phyloP scores from a whole-genome alignment of 2,329 filamentous ascomycete species.

The Parastagonospora avenae region DNA sequence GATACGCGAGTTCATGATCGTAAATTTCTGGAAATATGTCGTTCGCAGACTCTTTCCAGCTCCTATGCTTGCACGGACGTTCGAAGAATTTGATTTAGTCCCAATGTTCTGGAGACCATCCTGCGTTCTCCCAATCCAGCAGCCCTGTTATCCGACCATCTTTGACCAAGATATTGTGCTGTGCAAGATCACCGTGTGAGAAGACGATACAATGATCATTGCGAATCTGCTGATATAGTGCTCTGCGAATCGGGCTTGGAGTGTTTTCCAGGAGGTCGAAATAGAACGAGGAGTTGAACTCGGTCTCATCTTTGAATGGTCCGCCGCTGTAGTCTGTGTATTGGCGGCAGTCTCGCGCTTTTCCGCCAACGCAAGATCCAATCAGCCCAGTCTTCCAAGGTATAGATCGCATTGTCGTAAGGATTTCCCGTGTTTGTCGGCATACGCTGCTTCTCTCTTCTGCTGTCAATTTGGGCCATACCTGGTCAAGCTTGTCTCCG shows the following conservation, averaged over 20 bases:
- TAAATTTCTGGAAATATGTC: slow-evolving; percentile 6
- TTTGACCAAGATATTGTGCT: slow-evolving; percentile 19
- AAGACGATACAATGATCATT: slow-evolving; percentile 17
- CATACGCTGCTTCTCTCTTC: slow-evolving; percentile 10
- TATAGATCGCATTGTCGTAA: slow-evolving; percentile 9
- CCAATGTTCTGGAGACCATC: slow-evolving; percentile 21
- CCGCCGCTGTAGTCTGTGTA: slow-evolving; percentile 5
- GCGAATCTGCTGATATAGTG: slow-evolving; percentile 4
- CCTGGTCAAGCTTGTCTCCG: slow-evolving; percentile 6
- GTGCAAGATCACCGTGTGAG: slow-evolving; percentile 17
- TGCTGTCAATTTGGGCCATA: slow-evolving; percentile 9
- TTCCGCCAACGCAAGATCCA: slow-evolving; percentile 10
- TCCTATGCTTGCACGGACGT: slow-evolving; percentile 1
- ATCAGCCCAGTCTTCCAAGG: slow-evolving; percentile 2
- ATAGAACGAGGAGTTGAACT: slow-evolving; percentile 7
- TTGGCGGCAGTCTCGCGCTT: slow-evolving; percentile 4
- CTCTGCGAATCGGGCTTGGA: slow-evolving; percentile 3
- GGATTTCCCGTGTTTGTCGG: slow-evolving; percentile 8
- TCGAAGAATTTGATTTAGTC: slow-evolving; percentile 18
- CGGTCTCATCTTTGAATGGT: slow-evolving; percentile 7
- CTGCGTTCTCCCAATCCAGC: slow-evolving; percentile 17
- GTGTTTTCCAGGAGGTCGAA: slow-evolving; percentile 8
- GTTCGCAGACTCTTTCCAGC: slow-evolving; percentile 8
- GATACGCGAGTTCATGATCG: slow-evolving; percentile 5
- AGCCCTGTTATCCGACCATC: slow-evolving; percentile 11